These are phyloP conservation scores for Panus rudis DNA, from an alignment of 768 basidiomycete genomes.

Conservation along the genomic window DNA sequence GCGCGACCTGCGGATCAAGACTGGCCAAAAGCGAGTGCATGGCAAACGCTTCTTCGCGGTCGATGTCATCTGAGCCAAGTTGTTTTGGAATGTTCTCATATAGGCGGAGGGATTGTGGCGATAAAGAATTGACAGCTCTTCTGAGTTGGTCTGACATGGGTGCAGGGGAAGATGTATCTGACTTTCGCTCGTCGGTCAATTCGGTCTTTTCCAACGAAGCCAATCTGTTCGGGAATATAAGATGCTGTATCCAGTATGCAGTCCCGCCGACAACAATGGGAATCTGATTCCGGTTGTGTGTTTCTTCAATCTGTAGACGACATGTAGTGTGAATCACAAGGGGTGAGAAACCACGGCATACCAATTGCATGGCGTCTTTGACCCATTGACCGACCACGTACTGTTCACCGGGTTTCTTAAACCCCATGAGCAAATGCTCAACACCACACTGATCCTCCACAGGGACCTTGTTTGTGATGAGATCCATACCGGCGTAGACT, in stretches of 20 bases:
- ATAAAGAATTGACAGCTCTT: slow-evolving; percentile 36
- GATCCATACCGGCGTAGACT: slow-evolving; percentile 83
- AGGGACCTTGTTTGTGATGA: slow-evolving; percentile 92
- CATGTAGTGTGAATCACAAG: neutral
- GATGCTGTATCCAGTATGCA: slow-evolving; percentile 95
- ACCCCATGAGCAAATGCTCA: slow-evolving; percentile 84
- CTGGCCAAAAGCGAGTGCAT: slow-evolving; percentile 58
- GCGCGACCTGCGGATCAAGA: slow-evolving; percentile 69
- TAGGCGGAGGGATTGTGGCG: slow-evolving; percentile 39
- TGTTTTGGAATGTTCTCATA: slow-evolving; percentile 53
- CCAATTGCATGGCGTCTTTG: slow-evolving; percentile 67
- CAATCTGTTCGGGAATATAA: slow-evolving; percentile 81
- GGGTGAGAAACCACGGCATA: slow-evolving; percentile 32
- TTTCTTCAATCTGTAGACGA: slow-evolving; percentile 60
- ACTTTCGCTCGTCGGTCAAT: neutral
- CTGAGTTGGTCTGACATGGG: slow-evolving; percentile 24
- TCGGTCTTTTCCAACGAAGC: slow-evolving; percentile 19
- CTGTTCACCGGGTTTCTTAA: slow-evolving; percentile 82
- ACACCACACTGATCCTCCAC: slow-evolving; percentile 69
- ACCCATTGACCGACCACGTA: slow-evolving; percentile 88
- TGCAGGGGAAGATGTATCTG: neutral
- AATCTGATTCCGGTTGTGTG: slow-evolving; percentile 52
- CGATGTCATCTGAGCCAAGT: slow-evolving; percentile 46
- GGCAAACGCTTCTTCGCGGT: slow-evolving; percentile 52
- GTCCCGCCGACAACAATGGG: slow-evolving; percentile 96